Percentiles rank a stretch among this genome's conserved stretches.
Conservation (phyloP, 2,329 filamentous ascomycete genomes). For the Phaeomoniella chlamydospora region DNA sequence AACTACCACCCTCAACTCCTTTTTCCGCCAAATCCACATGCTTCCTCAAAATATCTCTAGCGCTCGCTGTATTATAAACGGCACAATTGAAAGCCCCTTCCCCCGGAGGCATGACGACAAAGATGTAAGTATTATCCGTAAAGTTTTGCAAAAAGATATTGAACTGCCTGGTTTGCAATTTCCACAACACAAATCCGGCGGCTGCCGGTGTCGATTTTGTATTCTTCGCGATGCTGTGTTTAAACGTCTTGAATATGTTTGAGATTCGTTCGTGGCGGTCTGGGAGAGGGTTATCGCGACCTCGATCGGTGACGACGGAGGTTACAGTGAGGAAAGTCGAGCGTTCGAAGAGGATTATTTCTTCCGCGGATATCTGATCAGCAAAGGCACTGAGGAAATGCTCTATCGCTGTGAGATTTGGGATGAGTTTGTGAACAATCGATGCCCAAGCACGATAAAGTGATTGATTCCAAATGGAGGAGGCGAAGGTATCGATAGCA, state of each 20-base stretch:
- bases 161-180: constrained; percentile 47
- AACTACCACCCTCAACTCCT: not conserved
- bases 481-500: constrained; percentile 76
- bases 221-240: constrained; percentile 50
- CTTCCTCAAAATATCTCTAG: constrained; percentile 64
- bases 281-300: constrained; percentile 68
- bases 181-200: constrained; percentile 29
- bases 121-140: constrained; percentile 94
- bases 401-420: constrained; percentile 80
- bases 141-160: constrained; percentile 92
- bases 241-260: constrained; percentile 98
- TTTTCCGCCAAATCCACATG: constrained; percentile 10
- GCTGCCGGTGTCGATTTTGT: constrained; percentile 27
- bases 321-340: constrained; percentile 96
- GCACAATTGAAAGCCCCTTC: constrained; percentile 86
- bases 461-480: constrained; percentile 96
- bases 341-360: constrained; percentile 86
- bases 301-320: constrained; percentile 64
- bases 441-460: constrained; percentile 97
- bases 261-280: constrained; percentile 91
- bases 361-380: constrained; percentile 76
- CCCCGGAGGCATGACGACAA: constrained; percentile 78
- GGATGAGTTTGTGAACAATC: constrained; percentile 96
- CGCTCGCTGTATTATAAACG: constrained; percentile 78
- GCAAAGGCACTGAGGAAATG: constrained; percentile 70